A percentile compares a stretch with the other conserved stretches of the same genome.
phyloP scores from a whole-genome alignment of 805 yeast genomes.

The Myxozyma udenii region DNA sequence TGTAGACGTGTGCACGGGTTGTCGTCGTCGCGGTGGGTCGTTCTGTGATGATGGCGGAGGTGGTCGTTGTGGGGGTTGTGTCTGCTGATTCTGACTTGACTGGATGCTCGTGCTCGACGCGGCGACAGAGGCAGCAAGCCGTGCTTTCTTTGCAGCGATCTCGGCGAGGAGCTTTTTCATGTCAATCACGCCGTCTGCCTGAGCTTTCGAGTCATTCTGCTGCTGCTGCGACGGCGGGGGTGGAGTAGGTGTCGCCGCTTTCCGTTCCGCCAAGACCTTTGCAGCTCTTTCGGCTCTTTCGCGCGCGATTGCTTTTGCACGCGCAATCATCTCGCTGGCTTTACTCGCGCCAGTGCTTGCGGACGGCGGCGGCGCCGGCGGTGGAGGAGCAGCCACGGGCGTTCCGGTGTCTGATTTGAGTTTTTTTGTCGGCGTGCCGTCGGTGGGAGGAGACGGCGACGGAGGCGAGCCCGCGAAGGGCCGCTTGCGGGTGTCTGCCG shows the following conservation, averaged over 20 bases:
- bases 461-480: not conserved
- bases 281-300: slow-evolving; percentile 25
- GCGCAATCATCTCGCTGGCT: slow-evolving; percentile 16
- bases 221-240: slow-evolving; percentile 4
- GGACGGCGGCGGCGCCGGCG: not conserved
- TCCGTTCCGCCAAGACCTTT: slow-evolving; percentile 2
- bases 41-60: too few species aligned
- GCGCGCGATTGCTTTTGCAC: slow-evolving; percentile 24
- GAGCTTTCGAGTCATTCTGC: not conserved
- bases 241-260: slow-evolving; percentile 19
- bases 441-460: not conserved
- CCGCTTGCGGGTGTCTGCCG: not conserved
- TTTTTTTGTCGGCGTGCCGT: slow-evolving; percentile 9
- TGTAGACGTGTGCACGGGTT: too few species aligned
- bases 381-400: slow-evolving; percentile 9
- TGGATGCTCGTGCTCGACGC: not conserved
- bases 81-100: too few species aligned
- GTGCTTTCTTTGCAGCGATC: slow-evolving; percentile 23
- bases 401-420: slow-evolving; percentile 22
- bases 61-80: not conserved
- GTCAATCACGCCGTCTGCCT: slow-evolving; percentile 3
- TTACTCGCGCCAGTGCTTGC: slow-evolving; percentile 1
- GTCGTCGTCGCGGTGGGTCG: too few species aligned
- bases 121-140: slow-evolving; percentile 17
- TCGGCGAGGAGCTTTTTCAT: slow-evolving; percentile 25